Evolutionary conservation across 768 basidiomycete species (phyloP), one percentile per base, ranked within the genome.

Genomic region (Mycena epipterygia): DNA sequence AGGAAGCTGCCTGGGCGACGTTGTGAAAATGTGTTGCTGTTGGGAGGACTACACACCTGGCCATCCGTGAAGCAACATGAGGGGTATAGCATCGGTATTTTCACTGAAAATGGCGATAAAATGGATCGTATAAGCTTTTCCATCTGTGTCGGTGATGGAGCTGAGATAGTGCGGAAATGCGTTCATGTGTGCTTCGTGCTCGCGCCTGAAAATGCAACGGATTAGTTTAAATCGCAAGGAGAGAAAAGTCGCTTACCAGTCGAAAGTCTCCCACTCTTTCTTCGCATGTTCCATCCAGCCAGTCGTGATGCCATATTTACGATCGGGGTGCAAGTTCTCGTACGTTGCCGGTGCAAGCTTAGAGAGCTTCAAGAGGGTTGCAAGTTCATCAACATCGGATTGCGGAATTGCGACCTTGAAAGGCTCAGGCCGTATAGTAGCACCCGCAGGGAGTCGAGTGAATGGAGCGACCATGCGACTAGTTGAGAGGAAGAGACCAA

Each of bases 251-350:
- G 39, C 11, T 64, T 33, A 55, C 63, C 52, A 64, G 63, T 64
- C 63, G 32, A 64, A 64, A 7, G 25, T 23, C 29, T 55, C 63
- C 63, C 63, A 64, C 9, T 53, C 63, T 5, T 17, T 25, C 52
- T 64, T 64, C 21, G 63, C 63, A 14, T 29, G 55, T 30, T 55
- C 30, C 39, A 64, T 53, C 63, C 63, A 64, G 21, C 55, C 63
- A 12, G n/a, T 53, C 6, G 29, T 42, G 14, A 64, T 52, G 14
- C 63, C 63, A 11, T 23, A 64, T 11, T 53, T 55, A 30, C 33
- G 39, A 23, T 64, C 63, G 9, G 63, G 21, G 21, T 41, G 63
- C 39, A 29, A 51, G 42, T 13, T 44, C 42, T 44, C 42, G 11
- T 44, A 44, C 21, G 42, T 44, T 5, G 42, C 21, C 2, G 42